Conservation (phyloP, 805 yeast species). For the Wickerhamiella spandovensis region DNA sequence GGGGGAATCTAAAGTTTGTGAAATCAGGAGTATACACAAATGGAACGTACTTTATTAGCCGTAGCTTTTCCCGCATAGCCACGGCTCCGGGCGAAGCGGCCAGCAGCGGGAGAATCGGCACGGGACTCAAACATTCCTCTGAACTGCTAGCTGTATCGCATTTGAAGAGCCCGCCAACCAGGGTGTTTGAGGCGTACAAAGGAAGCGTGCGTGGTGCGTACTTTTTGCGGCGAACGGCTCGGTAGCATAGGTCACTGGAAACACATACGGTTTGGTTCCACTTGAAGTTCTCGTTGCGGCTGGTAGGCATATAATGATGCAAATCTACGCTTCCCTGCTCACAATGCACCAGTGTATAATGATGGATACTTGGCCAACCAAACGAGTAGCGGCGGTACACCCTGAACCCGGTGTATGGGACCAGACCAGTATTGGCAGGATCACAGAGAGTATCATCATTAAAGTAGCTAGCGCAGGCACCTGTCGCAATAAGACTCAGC, state of each 20-base stretch:
- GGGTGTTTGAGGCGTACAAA: constrained; percentile 40
- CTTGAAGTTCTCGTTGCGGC: constrained; percentile 10
- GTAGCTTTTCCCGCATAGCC: constrained; percentile 9
- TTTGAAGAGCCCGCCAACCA: constrained; percentile 52
- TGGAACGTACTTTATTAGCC: constrained; percentile 39
- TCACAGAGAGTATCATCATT: constrained; percentile 10
- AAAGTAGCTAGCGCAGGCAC: not conserved
- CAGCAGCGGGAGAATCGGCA: constrained; percentile 43
- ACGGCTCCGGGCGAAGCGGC: constrained; percentile 44
- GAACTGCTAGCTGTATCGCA: constrained; percentile 22
- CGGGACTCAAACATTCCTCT: constrained; percentile 13
- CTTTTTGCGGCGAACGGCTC: constrained; percentile 44
- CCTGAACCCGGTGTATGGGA: constrained; percentile 43
- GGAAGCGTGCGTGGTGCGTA: constrained; percentile 35
- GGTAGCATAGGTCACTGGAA: constrained; percentile 32
- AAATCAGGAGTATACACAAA: constrained; percentile 39
- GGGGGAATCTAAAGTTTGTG: constrained; percentile 24
- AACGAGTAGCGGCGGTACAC: constrained; percentile 36
- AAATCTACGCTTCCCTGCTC: constrained; percentile 29
- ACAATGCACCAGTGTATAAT: constrained; percentile 39
- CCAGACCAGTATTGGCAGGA: constrained; percentile 2
- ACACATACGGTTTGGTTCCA: constrained; percentile 12
- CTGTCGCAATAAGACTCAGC: not conserved
- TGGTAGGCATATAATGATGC: constrained; percentile 8
- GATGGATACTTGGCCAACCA: constrained; percentile 32